phyloP scores from a whole-genome alignment of 495 filamentous ascomycete genomes.

The Aspergillus incahuasiensis region DNA sequence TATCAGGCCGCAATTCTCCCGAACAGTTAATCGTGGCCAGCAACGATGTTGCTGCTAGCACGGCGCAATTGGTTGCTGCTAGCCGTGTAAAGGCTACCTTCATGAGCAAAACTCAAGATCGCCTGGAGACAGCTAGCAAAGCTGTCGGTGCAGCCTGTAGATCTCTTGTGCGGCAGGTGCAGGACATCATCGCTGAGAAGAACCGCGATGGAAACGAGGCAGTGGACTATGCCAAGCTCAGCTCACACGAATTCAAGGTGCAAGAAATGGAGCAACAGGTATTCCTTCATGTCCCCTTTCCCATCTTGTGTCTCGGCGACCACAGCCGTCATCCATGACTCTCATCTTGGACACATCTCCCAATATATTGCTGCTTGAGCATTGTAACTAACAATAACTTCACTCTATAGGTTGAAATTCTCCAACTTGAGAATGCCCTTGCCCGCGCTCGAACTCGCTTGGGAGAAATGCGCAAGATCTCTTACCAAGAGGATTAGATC shows the following conservation, averaged over 20 bases:
- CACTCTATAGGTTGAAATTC: constrained; percentile 79
- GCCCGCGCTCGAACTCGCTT: constrained; percentile 74
- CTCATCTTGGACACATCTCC: background rate
- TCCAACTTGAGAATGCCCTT: constrained; percentile 88
- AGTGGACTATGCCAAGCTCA: constrained; percentile 81
- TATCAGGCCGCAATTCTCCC: constrained; percentile 82
- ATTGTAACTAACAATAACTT: background rate
- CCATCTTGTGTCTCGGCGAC: constrained; percentile 11
- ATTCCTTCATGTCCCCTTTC: constrained; percentile 14
- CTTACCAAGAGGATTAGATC: constrained; percentile 76
- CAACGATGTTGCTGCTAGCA: constrained; percentile 93
- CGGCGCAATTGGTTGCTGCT: constrained; percentile 93
- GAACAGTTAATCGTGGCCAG: constrained; percentile 97
- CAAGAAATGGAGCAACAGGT: constrained; percentile 99
- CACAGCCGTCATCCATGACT: background rate
- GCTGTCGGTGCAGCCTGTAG: constrained; percentile 87
- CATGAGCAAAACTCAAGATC: constrained; percentile 94
- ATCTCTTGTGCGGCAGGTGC: constrained; percentile 84
- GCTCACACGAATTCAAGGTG: constrained; percentile 94
- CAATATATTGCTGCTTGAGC: background rate
- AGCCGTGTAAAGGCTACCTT: constrained; percentile 95
- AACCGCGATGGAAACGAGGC: constrained; percentile 69
- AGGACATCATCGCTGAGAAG: constrained; percentile 83
- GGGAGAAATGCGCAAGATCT: constrained; percentile 98
- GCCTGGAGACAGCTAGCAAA: constrained; percentile 85